Evolutionary conservation across 148 eudicot species (phyloP).

Genomic region (Silene latifolia): DNA sequence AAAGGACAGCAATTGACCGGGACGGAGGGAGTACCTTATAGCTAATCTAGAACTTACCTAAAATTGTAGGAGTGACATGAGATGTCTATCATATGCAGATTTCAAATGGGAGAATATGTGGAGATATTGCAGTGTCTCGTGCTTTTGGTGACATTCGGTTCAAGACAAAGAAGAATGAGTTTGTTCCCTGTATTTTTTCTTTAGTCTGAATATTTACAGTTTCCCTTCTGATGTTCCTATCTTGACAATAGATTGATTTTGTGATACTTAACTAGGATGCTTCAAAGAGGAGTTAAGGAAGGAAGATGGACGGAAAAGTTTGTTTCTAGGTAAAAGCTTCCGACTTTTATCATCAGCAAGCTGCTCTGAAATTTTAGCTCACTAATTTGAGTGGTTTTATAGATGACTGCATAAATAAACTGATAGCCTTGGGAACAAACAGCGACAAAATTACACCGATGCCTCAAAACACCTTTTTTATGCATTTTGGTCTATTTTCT

Average conservation of each 20-base stretch:
- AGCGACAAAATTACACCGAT: background rate
- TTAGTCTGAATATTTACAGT: background rate
- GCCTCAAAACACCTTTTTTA: no score
- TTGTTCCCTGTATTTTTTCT: slow-evolving; percentile 26
- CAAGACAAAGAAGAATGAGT: slow-evolving; percentile 93
- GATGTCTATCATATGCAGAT: slow-evolving; percentile 43
- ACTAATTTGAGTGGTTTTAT: background rate
- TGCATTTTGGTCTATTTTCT: no score
- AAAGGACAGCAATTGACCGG: no score
- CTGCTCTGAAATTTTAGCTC: background rate
- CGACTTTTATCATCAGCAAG: background rate
- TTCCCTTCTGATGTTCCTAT: slow-evolving; percentile 15
- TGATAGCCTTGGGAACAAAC: no score
- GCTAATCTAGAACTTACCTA: background rate
- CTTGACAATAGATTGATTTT: slow-evolving; percentile 13
- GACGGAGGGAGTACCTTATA: no score
- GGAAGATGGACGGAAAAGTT: slow-evolving; percentile 83
- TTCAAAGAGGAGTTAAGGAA: slow-evolving; percentile 72
- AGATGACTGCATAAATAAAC: background rate
- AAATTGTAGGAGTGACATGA: background rate
- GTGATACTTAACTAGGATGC: slow-evolving; percentile 54
- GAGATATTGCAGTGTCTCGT: slow-evolving; percentile 94
- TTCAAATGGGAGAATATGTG: slow-evolving; percentile 89
- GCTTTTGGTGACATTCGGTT: slow-evolving; percentile 97
- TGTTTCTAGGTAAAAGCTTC: slow-evolving; percentile 59